Evolutionary conservation across 352 stramenopile species (phyloP).

Genomic region (Phytopythium sindhum): DNA sequence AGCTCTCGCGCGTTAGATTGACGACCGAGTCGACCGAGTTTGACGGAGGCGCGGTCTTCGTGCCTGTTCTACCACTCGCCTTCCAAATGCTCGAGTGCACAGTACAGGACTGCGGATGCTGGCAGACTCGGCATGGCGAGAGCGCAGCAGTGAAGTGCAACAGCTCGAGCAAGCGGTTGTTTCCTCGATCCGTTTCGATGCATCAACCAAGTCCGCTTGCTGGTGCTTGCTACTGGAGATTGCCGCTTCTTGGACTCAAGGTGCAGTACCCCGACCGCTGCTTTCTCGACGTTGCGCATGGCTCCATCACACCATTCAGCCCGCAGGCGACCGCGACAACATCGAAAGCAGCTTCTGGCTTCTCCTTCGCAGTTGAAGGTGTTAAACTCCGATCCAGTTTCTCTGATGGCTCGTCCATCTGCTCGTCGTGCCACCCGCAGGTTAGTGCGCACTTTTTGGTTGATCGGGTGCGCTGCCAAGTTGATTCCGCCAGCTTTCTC

Average conservation of each 20-base stretch:
- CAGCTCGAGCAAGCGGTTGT: not conserved
- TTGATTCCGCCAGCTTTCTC: constrained; percentile 25
- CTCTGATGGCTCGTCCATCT: constrained; percentile 45
- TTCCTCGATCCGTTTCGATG: not conserved
- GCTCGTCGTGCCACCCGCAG: constrained; percentile 41
- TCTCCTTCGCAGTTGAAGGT: constrained; percentile 30
- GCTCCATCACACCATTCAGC: constrained; percentile 20
- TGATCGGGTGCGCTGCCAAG: constrained; percentile 42
- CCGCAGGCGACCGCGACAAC: constrained; percentile 15
- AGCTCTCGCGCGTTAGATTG: constrained; percentile 32
- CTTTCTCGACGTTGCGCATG: constrained; percentile 38
- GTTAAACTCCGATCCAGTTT: constrained; percentile 44
- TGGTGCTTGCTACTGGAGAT: not conserved
- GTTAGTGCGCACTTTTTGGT: constrained; percentile 37
- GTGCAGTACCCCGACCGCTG: constrained; percentile 25
- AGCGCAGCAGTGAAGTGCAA: not conserved
- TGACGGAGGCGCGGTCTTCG: constrained; percentile 53
- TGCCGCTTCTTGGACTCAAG: constrained; percentile 1
- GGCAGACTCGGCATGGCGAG: not conserved
- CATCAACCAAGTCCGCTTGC: not conserved
- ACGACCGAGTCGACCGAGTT: constrained; percentile 74
- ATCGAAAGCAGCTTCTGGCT: not conserved
- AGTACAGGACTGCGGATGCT: constrained; percentile 52
- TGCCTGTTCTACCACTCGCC: constrained; percentile 53
- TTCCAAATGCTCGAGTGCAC: constrained; percentile 76